Evolutionary conservation across 1,139 yeast species (phyloP).

Genomic region (Yueomyces sp.): DNA sequence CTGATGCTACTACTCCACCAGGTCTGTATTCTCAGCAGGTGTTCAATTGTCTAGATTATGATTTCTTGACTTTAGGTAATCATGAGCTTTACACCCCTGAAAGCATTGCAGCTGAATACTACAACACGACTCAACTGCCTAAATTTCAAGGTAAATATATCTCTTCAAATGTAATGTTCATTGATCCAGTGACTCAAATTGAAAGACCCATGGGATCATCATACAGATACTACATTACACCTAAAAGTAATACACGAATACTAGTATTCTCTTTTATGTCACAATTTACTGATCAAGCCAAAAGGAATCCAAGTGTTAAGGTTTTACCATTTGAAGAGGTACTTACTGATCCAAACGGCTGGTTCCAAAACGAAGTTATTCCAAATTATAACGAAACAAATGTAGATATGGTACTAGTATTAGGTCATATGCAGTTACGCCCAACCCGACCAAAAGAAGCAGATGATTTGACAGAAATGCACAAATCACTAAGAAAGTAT

Average conservation of each 20-base stretch:
- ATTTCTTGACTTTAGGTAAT: constrained; percentile 76
- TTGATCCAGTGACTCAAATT: constrained; percentile 28
- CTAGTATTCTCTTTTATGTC: constrained; percentile 73
- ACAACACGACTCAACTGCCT: constrained; percentile 36
- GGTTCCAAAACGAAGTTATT: constrained; percentile 48
- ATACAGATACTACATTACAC: constrained; percentile 54
- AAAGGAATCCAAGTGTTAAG: constrained; percentile 39
- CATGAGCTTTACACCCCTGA: constrained; percentile 78
- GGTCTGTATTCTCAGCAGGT: constrained; percentile 53
- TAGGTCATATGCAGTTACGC: constrained; percentile 48
- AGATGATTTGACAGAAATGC: constrained; percentile 35
- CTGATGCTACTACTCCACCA: constrained; percentile 65
- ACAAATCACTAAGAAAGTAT: constrained; percentile 38
- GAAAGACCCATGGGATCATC: constrained; percentile 57
- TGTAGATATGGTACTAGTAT: constrained; percentile 56
- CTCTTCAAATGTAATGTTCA: constrained; percentile 69
- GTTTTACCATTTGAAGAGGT: constrained; percentile 53
- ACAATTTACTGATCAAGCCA: constrained; percentile 44
- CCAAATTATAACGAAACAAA: constrained; percentile 28
- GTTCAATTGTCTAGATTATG: constrained; percentile 59
- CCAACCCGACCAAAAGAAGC: constrained; percentile 57
- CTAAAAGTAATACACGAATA: constrained; percentile 36
- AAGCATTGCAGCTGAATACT: constrained; percentile 54
- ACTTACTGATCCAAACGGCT: constrained; percentile 28
- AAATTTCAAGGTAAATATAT: constrained; percentile 55